These are phyloP conservation scores for Endotrypanum monterogeii DNA, from an alignment of 208 protist species.

Conservation along the genomic window DNA sequence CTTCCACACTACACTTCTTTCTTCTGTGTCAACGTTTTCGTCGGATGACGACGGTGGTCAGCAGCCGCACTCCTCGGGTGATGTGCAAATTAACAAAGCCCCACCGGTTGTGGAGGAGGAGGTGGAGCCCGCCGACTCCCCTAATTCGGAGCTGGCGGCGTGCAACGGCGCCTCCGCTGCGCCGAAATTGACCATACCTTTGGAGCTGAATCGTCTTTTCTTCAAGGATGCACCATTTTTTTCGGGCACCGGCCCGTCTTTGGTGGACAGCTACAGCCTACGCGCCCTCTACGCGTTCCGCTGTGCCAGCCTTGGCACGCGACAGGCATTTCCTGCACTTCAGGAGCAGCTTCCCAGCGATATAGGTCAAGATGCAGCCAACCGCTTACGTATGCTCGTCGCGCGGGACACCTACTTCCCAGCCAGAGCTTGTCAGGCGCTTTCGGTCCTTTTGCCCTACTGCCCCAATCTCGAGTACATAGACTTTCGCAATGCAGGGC, in stretches of 20 bases:
- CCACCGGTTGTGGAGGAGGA: not conserved
- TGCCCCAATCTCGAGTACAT: conserved; percentile 35
- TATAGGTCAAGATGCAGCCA: not conserved
- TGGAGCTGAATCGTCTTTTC: conserved; percentile 2
- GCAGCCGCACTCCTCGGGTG: not conserved
- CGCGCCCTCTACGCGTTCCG: conserved; percentile 9
- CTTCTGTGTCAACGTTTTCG: not conserved
- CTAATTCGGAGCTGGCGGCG: not conserved
- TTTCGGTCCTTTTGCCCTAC: conserved; percentile 39
- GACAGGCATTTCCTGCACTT: not conserved
- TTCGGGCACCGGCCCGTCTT: not conserved
- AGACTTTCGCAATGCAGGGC: conserved; percentile 29
- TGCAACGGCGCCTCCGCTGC: not conserved
- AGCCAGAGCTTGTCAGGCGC: conserved; percentile 33
- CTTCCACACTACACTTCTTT: conserved; percentile 5
- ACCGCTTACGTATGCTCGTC: conserved; percentile 10
- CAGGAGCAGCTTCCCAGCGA: conserved; percentile 15
- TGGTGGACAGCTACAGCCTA: conserved; percentile 12
- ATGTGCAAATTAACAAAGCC: not conserved
- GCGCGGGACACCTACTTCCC: conserved; percentile 33
- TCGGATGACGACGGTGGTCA: not conserved
- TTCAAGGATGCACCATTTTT: not conserved
- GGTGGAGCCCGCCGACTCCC: not conserved
- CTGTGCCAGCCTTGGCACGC: conserved; percentile 7
- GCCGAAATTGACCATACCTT: not conserved